Percentiles rank a stretch among this genome's conserved stretches.
Evolutionary conservation across 306 rosid genomes (phyloP).

Genomic region (Vachellia collinsii): DNA sequence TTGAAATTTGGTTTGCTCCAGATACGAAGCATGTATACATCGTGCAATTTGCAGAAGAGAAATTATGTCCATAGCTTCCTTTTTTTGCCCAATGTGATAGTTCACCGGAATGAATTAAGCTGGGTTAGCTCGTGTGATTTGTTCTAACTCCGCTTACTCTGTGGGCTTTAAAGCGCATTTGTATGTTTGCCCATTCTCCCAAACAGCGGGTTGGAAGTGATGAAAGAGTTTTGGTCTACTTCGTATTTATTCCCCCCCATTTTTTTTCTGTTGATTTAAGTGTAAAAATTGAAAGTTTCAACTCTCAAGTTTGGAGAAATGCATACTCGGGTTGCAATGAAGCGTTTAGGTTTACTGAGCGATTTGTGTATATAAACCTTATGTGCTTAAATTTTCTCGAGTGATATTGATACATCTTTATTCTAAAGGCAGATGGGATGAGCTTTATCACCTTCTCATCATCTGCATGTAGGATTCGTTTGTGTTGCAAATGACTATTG

Average conservation of each 20-base stretch:
- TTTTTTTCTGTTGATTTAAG: constrained; percentile 49
- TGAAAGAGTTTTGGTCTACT: constrained; percentile 34
- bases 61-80: constrained; percentile 42
- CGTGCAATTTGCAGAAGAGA: constrained; percentile 73
- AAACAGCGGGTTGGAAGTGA: constrained; percentile 37
- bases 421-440: background rate
- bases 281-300: constrained; percentile 55
- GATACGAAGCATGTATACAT: constrained; percentile 76
- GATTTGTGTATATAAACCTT: constrained; percentile 49
- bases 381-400: constrained; percentile 34
- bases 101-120: constrained; percentile 26
- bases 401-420: constrained; percentile 11
- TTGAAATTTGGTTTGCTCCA: constrained; percentile 52
- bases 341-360: constrained; percentile 20
- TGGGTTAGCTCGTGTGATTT: constrained; percentile 31
- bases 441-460: background rate
- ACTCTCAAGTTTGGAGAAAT: constrained; percentile 44
- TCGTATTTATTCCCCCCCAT: constrained; percentile 41
- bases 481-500: too few species aligned
- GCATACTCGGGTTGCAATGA: constrained; percentile 42
- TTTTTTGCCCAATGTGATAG: constrained; percentile 19
- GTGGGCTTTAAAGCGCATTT: constrained; percentile 30
- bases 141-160: constrained; percentile 29
- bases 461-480: too few species aligned
- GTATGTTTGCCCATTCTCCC: constrained; percentile 23